Conservation (phyloP, 2,329 filamentous ascomycete species). For the Domatiomyces globalis region DNA sequence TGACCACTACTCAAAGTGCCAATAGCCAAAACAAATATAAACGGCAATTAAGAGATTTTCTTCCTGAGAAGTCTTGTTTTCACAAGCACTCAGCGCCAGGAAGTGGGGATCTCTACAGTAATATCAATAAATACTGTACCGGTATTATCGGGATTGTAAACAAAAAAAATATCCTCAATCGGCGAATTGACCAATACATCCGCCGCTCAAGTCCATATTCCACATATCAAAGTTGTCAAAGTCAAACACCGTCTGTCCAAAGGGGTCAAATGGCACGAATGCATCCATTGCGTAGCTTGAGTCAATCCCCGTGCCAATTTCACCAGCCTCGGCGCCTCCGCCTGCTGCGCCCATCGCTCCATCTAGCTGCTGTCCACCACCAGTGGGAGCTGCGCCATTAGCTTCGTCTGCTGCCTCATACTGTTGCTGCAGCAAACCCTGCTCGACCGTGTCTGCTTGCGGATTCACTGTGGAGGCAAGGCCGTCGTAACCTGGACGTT, state of each 20-base stretch:
- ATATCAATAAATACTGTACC: too few species aligned
- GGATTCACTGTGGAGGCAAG: background rate
- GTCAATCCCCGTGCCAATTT: background rate
- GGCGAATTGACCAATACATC: too few species aligned
- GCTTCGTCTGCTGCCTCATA: background rate
- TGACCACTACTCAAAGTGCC: too few species aligned
- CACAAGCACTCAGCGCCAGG: too few species aligned
- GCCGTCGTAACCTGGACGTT: background rate
- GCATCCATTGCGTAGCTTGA: background rate
- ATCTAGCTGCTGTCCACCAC: background rate
- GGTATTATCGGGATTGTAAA: too few species aligned
- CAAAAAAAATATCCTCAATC: too few species aligned
- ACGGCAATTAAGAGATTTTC: too few species aligned
- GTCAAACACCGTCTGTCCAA: background rate
- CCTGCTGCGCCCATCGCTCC: background rate
- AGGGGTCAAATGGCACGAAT: background rate
- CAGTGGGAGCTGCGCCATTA: background rate
- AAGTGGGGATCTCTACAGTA: too few species aligned
- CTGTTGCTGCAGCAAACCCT: background rate
- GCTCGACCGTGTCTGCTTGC: background rate
- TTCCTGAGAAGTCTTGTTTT: too few species aligned
- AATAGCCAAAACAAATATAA: too few species aligned
- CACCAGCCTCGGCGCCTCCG: background rate
- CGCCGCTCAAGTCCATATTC: background rate
- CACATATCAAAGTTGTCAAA: conserved; percentile 2